Evolutionary conservation across 2,329 filamentous ascomycete species (phyloP).

Genomic region (Ophiostoma piceae): DNA sequence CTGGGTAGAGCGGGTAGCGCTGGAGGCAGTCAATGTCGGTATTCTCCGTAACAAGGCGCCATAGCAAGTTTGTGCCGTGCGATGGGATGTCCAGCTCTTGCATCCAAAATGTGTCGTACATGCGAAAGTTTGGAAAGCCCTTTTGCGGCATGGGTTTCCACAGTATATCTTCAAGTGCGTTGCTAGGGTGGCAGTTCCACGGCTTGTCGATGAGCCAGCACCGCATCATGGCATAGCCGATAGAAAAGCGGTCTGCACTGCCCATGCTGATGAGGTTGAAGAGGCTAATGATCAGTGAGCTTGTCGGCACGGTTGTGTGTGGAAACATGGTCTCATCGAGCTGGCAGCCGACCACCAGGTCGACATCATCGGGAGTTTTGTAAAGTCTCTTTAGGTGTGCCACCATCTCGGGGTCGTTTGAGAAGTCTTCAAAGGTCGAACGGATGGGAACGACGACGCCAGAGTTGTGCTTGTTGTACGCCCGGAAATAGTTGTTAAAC

Average conservation of each 20-base stretch:
- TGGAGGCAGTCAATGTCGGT: conserved; percentile 26
- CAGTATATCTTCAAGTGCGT: conserved; percentile 27
- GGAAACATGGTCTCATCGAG: conserved; percentile 26
- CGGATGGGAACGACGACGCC: conserved; percentile 19
- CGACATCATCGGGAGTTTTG: conserved; percentile 25
- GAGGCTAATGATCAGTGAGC: conserved; percentile 26
- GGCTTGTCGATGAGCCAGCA: conserved; percentile 28
- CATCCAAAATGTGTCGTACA: conserved; percentile 26
- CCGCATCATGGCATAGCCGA: conserved; percentile 26
- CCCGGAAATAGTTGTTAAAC: conserved; percentile 26
- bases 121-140: conserved; percentile 24
- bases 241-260: conserved; percentile 26
- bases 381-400: conserved; percentile 23
- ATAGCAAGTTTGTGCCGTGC: conserved; percentile 25
- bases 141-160: conserved; percentile 23
- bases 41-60: conserved; percentile 27
- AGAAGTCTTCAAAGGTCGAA: conserved; percentile 22
- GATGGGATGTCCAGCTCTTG: conserved; percentile 25
- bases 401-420: conserved; percentile 22
- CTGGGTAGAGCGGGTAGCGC: conserved; percentile 25
- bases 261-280: conserved; percentile 28
- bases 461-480: conserved; percentile 25
- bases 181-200: conserved; percentile 27
- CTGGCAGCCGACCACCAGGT: conserved; percentile 27
- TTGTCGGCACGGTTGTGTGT: conserved; percentile 23